Conservation (phyloP, 495 filamentous ascomycete genomes). For the Penicillium simplicissimum region DNA sequence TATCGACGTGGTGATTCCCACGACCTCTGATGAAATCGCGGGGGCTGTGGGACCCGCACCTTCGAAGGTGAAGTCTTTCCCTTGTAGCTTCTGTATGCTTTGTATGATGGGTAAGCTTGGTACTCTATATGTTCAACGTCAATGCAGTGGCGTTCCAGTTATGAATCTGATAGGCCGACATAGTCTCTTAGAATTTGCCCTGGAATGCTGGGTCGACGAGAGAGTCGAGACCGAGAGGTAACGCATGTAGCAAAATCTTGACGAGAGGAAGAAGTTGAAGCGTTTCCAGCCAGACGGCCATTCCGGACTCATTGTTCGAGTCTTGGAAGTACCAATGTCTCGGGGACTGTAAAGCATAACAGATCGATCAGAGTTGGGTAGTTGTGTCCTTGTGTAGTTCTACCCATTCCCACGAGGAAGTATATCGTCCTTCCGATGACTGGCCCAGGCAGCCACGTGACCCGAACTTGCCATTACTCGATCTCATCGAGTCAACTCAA, state of each 20-base stretch:
- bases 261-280: not conserved
- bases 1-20: not conserved
- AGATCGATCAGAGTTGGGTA: no score
- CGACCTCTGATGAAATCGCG: not conserved
- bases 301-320: no score
- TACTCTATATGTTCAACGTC: not conserved
- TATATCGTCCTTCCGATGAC: not conserved
- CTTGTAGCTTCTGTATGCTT: not conserved
- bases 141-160: not conserved
- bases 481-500: slow-evolving; percentile 44
- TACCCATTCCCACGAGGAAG: no score
- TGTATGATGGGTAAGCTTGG: not conserved
- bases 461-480: slow-evolving; percentile 34
- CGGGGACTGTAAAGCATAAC: no score
- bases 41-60: not conserved
- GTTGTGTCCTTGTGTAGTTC: no score
- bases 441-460: slow-evolving; percentile 21
- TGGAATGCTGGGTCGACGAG: no score
- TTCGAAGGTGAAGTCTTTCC: not conserved
- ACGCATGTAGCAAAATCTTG: no score
- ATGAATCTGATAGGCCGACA: not conserved
- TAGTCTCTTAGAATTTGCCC: no score
- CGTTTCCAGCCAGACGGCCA: not conserved
- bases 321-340: no score
- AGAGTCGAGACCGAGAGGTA: no score